Evolutionary conservation across 108 stramenopile species (phyloP).

Genomic region (Craspedostauros australis): DNA sequence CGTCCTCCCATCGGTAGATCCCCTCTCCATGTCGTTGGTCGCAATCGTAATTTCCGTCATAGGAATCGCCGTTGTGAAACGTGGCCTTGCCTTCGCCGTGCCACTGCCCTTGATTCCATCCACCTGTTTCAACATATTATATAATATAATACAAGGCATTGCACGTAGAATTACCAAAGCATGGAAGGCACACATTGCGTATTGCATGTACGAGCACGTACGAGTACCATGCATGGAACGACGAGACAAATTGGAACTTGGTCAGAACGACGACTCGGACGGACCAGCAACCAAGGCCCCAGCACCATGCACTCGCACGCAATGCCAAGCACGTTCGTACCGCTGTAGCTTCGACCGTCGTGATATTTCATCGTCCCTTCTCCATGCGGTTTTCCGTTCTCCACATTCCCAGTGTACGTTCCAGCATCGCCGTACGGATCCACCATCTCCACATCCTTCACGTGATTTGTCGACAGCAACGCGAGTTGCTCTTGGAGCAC

Average conservation of each 20-base stretch:
- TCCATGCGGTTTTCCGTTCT: constrained; percentile 49
- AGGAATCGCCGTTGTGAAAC: constrained; percentile 30
- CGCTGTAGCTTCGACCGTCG: constrained; percentile 42
- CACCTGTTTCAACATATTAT: too few relatives aligned
- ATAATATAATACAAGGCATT: constrained; percentile 22
- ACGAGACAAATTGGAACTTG: too few relatives aligned
- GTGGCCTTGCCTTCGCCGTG: constrained; percentile 43
- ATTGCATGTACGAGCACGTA: too few relatives aligned
- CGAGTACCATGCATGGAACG: too few relatives aligned
- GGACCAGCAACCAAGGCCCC: too few relatives aligned
- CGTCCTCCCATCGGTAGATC: constrained; percentile 19
- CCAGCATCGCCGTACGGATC: constrained; percentile 57
- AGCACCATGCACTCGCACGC: constrained; percentile 32
- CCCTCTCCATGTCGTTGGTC: constrained; percentile 26
- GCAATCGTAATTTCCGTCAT: constrained; percentile 13
- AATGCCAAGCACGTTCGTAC: constrained; percentile 30
- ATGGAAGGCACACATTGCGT: too few relatives aligned
- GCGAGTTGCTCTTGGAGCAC: constrained; percentile 10
- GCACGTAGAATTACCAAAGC: constrained; percentile 7
- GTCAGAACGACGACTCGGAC: too few relatives aligned
- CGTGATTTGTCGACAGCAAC: constrained; percentile 4
- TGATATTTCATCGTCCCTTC: constrained; percentile 43
- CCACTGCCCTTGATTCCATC: constrained; percentile 30
- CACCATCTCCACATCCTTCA: constrained; percentile 28
- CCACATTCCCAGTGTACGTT: constrained; percentile 46